These are phyloP conservation scores for Talaromyces sp. DNA, from an alignment of 2,329 filamentous ascomycete genomes.

Conservation along the genomic window DNA sequence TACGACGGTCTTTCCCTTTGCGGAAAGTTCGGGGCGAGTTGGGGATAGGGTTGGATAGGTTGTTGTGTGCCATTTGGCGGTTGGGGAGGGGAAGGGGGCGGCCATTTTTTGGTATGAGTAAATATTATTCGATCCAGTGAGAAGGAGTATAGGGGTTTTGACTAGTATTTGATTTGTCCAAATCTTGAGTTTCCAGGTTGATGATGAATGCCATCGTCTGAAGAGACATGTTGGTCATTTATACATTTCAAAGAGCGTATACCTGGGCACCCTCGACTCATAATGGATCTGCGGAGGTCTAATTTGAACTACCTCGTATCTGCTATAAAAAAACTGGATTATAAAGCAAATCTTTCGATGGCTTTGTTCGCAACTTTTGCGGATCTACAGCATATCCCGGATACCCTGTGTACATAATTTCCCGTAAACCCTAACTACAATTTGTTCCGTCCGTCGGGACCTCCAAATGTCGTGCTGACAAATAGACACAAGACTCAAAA, in stretches of 20 bases:
- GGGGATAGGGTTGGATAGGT: conserved; percentile 36
- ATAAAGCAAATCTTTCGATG: background rate
- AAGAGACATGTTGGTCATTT: background rate
- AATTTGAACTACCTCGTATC: background rate
- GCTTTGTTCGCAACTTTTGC: background rate
- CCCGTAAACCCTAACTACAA: background rate
- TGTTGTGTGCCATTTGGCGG: conserved; percentile 26
- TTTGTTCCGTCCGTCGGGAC: conserved; percentile 1
- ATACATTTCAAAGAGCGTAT: background rate
- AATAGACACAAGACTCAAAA: background rate
- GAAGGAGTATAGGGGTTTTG: too few species aligned
- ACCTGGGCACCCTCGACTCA: too few species aligned
- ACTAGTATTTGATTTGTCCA: too few species aligned
- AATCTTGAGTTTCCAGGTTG: too few species aligned
- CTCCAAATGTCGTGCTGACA: background rate
- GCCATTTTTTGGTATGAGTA: conserved; percentile 17
- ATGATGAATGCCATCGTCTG: background rate
- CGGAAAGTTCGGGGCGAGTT: conserved; percentile 39
- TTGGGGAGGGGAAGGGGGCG: conserved; percentile 39
- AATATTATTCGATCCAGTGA: too few species aligned
- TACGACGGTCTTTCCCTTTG: conserved; percentile 39
- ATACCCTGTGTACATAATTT: background rate
- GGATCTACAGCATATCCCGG: background rate
- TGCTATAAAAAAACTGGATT: background rate
- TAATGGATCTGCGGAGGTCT: background rate